Evolutionary conservation across 2,329 filamentous ascomycete genomes (phyloP), one percentile per base, ranked within the genome.

Genomic region (Dactylonectria estremocensis): DNA sequence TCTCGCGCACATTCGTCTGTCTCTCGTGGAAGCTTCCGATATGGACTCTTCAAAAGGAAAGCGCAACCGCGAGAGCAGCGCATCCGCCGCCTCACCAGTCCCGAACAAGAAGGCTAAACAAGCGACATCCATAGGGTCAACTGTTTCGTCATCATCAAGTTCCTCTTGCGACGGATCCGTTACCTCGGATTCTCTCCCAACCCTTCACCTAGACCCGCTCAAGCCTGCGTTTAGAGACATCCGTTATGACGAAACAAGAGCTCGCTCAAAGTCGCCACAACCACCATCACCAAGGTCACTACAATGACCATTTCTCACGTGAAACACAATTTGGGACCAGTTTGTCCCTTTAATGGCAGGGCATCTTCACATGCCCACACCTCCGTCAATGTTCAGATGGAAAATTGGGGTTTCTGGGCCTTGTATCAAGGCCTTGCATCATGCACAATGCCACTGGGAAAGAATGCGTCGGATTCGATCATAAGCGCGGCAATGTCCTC

Each of bases 91-190:
- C 28, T 70, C 73, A n/a, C 66, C 69, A 24, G 64, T 74, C 16
- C 72, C 74, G 2, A 74, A 49, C 59, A 76, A 76, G 46, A 76
- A 76, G 57, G 68, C 67, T 52, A 76, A 76, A 50, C 74, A 75
- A 56, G 64, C 73, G 22, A 72, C 69, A 6, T 76, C 74, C 16
- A 69, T 76, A 67, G 67, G 67, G 16, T 76, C 74, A 8, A 65
- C 72, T 37, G 64, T 57, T 11, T 76, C 74, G 18, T 65, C 70
- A 22, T 68, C 70, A n/a, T 73, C 74, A 9, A 57, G 67, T 13
- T 57, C 64, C 18, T 66, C 70, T 8, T 69, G 67, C 46, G 59
- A 61, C 20, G 56, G 71, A 49, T 61, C 74, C 57, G 60, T 72
- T 43, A 69, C 70, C 9, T 50, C 73, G 48, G 65, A 66, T 10